phyloP scores from a whole-genome alignment of 116 monocot species.

The Iris pallida region DNA sequence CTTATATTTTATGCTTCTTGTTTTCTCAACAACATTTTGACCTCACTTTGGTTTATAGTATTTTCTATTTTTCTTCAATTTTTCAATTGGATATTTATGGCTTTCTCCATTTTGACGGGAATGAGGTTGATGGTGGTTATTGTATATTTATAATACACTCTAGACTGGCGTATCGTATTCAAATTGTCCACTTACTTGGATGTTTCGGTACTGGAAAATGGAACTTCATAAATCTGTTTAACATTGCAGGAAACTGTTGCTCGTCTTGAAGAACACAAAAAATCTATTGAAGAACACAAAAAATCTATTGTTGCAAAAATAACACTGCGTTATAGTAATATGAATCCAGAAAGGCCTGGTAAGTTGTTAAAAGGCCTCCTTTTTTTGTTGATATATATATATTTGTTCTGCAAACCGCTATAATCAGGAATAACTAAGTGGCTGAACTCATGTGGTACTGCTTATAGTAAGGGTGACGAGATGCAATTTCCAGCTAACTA shows the following conservation, averaged over 20 bases:
- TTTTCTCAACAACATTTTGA: no score
- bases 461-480: no score
- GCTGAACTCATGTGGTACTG: no score
- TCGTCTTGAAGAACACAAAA: constrained; percentile 69
- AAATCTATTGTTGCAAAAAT: constrained; percentile 61
- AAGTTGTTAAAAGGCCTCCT: background rate
- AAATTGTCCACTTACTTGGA: background rate
- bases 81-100: background rate
- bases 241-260: constrained; percentile 59
- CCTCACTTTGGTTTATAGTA: no score
- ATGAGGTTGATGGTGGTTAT: background rate
- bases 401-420: background rate
- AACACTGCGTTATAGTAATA: constrained; percentile 61
- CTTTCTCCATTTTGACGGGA: background rate
- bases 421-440: background rate
- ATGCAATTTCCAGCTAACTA: no score
- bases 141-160: no score
- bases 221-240: background rate
- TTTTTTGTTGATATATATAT: constrained; percentile 5
- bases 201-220: constrained; percentile 1
- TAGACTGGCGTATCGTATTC: no score
- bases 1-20: no score
- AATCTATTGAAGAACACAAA: constrained; percentile 64
- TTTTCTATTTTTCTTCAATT: no score
- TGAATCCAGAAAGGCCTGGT: constrained; percentile 95